Conservation (phyloP, 768 basidiomycete species). For the Termitomyces sp. region DNA sequence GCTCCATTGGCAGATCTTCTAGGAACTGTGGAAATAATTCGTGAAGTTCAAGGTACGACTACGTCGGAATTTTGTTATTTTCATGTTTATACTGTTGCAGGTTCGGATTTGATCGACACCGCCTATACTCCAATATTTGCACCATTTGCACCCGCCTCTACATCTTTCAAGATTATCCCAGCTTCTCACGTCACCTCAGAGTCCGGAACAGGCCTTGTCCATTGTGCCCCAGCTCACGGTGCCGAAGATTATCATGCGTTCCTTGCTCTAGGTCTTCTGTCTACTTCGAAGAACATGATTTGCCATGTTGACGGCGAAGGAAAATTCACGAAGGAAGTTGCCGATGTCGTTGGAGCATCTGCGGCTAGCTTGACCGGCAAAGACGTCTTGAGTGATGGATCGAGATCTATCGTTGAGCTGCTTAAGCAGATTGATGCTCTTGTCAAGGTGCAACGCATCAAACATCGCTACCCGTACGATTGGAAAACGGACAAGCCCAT, state of each 20-base stretch:
- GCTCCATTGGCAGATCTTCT: constrained; percentile 31
- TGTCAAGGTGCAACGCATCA: constrained; percentile 62
- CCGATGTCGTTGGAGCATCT: constrained; percentile 49
- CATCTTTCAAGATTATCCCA: constrained; percentile 48
- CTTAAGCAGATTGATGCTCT: constrained; percentile 53
- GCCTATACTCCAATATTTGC: constrained; percentile 62
- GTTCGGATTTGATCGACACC: constrained; percentile 53
- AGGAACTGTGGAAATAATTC: constrained; percentile 30
- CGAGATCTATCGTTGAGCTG: constrained; percentile 57
- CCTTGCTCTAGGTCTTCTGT: constrained; percentile 49
- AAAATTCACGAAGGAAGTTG: constrained; percentile 56
- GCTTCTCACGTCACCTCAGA: constrained; percentile 76
- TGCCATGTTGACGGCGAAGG: constrained; percentile 85
- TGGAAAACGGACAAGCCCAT: constrained; percentile 94
- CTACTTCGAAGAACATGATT: constrained; percentile 39
- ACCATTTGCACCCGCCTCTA: constrained; percentile 19
- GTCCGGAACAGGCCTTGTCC: constrained; percentile 94
- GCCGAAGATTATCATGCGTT: constrained; percentile 86
- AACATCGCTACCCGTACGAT: constrained; percentile 92
- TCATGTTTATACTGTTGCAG: constrained; percentile 19
- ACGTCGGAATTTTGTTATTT: neutral
- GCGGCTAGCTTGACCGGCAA: constrained; percentile 54
- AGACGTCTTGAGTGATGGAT: constrained; percentile 70
- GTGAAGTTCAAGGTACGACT: constrained; percentile 30
- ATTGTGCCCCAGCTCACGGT: constrained; percentile 94